Evolutionary conservation across 345 rosid species (phyloP), one percentile per base, ranked within the genome.

Genomic region (Barbarea vulgaris): DNA sequence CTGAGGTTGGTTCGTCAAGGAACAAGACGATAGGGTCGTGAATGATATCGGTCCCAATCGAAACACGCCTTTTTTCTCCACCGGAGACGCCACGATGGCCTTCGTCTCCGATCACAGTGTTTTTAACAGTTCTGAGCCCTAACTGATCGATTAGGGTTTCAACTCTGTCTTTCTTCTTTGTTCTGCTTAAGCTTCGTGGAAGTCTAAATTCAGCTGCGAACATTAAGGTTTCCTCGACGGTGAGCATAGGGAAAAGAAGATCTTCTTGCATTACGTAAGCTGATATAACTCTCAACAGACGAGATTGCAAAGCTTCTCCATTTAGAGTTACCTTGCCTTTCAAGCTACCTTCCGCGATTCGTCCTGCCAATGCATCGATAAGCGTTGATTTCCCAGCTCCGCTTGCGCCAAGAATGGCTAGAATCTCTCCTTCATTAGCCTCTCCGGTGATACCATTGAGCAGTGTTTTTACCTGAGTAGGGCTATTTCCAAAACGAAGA

Each of bases 181-280:
- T 69, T 73, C 80, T 87, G 54, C 92, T 79, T 52, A 93, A 61
- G 59, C 88, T 82, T 52, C 92, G 88, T 13, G 98, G 87, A 70
- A 93, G 91, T 73, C 96, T 79, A 58, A 93, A 84, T 46, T 93
- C 93, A 7, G 98, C 97, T 0, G 98, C 89, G 50, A 93, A 93
- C 88, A 87, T 84, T 59, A 93, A 83, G 4, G 97, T 93, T 84
- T 93, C 96, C 33, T 80, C 81, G 25, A 93, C 97, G 1, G 97
- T 89, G 42, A 89, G 69, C 90, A 67, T 85, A 9, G 98, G 88
- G 78, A 87, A 93, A 27, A 93, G 88, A 63, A 91, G 92, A 71
- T 93, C 96, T 12, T 93, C 96, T 89, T 93, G 98, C 97, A 93
- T 88, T 50, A 91, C 97, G 21, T 91, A 91, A 18, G 98, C 90